Conservation (phyloP, 2,329 filamentous ascomycete genomes). For the Paraconiothyrium brasiliense region DNA sequence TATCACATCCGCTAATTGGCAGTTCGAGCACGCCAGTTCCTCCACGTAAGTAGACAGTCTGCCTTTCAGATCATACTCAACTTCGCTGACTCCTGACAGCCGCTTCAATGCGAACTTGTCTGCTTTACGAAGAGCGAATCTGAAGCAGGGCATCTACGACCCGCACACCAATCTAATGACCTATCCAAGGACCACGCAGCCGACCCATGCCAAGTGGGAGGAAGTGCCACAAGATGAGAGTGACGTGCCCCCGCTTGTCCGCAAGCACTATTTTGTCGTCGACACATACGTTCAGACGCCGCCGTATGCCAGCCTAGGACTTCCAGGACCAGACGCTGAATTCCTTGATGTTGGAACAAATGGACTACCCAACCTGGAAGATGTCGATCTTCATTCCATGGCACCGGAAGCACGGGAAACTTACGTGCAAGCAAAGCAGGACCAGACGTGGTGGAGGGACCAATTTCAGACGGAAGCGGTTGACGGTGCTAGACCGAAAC, state of each 20-base stretch:
- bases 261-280: slow-evolving; percentile 70
- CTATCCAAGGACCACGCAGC: slow-evolving; percentile 87
- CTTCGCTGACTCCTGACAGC: slow-evolving; percentile 59
- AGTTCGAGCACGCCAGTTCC: slow-evolving; percentile 90
- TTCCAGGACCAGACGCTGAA: slow-evolving; percentile 67
- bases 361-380: slow-evolving; percentile 70
- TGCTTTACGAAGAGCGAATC: slow-evolving; percentile 72
- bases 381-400: slow-evolving; percentile 72
- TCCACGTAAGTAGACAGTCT: slow-evolving; percentile 72
- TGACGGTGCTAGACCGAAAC: slow-evolving; percentile 58
- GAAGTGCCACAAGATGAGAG: slow-evolving; percentile 63
- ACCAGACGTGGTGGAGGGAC: slow-evolving; percentile 76
- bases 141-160: slow-evolving; percentile 80
- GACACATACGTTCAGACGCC: slow-evolving; percentile 70
- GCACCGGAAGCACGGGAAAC: slow-evolving; percentile 76
- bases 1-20: slow-evolving; percentile 95
- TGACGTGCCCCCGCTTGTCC: slow-evolving; percentile 64
- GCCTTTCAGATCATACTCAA: slow-evolving; percentile 17
- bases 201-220: slow-evolving; percentile 85
- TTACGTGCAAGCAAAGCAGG: slow-evolving; percentile 72
- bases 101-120: slow-evolving; percentile 83
- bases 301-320: slow-evolving; percentile 64
- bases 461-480: slow-evolving; percentile 76
- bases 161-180: slow-evolving; percentile 93
- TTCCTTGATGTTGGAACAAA: slow-evolving; percentile 58